A percentile compares a stretch with the other conserved stretches of the same genome.
phyloP scores from a whole-genome alignment of 2,329 filamentous ascomycete species.

The Scytalidium lignicola region DNA sequence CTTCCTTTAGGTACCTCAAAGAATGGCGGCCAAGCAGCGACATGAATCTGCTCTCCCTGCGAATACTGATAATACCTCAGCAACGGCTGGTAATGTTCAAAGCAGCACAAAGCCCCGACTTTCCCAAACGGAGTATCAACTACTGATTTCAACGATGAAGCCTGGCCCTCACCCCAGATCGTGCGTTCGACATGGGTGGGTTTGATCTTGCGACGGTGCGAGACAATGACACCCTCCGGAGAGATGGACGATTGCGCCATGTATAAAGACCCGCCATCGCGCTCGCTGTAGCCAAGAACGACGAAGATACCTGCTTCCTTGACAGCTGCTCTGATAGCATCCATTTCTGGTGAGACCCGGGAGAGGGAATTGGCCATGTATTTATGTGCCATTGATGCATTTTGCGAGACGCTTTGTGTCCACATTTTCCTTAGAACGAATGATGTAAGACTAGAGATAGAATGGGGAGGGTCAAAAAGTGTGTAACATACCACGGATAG shows the following conservation, averaged over 20 bases:
- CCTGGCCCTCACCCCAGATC: slow-evolving; percentile 4
- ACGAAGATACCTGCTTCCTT: slow-evolving; percentile 38
- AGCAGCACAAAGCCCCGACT: slow-evolving; percentile 23
- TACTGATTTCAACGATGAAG: slow-evolving; percentile 1
- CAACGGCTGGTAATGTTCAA: slow-evolving; percentile 40
- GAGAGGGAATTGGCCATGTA: slow-evolving; percentile 37
- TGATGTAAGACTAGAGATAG: no score
- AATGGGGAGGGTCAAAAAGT: no score
- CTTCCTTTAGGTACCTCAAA: background rate
- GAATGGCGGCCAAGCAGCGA: slow-evolving; percentile 9
- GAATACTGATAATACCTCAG: slow-evolving; percentile 11
- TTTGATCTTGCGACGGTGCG: slow-evolving; percentile 46
- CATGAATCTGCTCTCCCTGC: slow-evolving; percentile 8
- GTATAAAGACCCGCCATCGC: slow-evolving; percentile 38
- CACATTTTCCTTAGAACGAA: slow-evolving; percentile 26
- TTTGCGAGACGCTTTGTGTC: slow-evolving; percentile 27
- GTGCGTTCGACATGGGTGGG: slow-evolving; percentile 43
- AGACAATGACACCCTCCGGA: slow-evolving; percentile 35
- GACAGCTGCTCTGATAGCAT: slow-evolving; percentile 33
- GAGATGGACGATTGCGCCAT: slow-evolving; percentile 31
- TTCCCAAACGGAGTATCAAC: slow-evolving; percentile 17
- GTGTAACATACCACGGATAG: no score
- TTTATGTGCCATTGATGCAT: slow-evolving; percentile 13
- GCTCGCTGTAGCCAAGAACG: slow-evolving; percentile 43
- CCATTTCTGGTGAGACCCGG: slow-evolving; percentile 37